Percentiles rank a stretch among this genome's conserved stretches.
These are phyloP conservation scores for Syzygium malaccense DNA, from an alignment of 441 rosid species.

Conservation along the genomic window DNA sequence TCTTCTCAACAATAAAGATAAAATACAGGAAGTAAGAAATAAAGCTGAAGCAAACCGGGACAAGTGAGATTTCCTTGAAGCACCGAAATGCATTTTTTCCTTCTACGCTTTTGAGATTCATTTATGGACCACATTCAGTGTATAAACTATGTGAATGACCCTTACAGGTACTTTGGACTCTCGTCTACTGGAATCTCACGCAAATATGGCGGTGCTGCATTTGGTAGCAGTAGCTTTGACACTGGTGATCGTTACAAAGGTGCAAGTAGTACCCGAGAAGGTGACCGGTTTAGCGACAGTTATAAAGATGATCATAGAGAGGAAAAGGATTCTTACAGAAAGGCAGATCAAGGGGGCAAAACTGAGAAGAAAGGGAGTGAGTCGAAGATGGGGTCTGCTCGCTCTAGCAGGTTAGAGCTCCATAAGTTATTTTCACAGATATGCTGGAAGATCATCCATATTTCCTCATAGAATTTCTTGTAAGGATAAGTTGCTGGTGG, in stretches of 20 bases:
- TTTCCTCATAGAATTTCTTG: neutral
- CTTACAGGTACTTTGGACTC: slow-evolving; percentile 79
- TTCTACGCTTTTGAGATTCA: neutral
- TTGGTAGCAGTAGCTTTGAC: slow-evolving; percentile 35
- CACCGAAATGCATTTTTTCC: neutral
- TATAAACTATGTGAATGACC: slow-evolving; percentile 1
- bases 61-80: slow-evolving; percentile 45
- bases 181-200: slow-evolving; percentile 77
- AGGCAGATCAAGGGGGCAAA: slow-evolving; percentile 32
- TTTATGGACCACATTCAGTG: neutral
- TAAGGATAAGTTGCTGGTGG: neutral
- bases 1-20: slow-evolving; percentile 78
- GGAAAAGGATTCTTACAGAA: slow-evolving; percentile 36
- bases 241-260: slow-evolving; percentile 52
- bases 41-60: slow-evolving; percentile 92
- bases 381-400: slow-evolving; percentile 34
- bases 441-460: neutral
- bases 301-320: slow-evolving; percentile 39
- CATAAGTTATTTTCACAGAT: neutral
- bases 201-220: slow-evolving; percentile 63
- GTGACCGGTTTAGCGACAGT: slow-evolving; percentile 41
- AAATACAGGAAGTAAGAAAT: slow-evolving; percentile 79
- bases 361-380: slow-evolving; percentile 32
- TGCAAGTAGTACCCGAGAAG: slow-evolving; percentile 34
- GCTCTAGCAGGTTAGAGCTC: slow-evolving; percentile 41